Evolutionary conservation across 2,329 filamentous ascomycete species (phyloP).

Genomic region (Colletotrichum musae): DNA sequence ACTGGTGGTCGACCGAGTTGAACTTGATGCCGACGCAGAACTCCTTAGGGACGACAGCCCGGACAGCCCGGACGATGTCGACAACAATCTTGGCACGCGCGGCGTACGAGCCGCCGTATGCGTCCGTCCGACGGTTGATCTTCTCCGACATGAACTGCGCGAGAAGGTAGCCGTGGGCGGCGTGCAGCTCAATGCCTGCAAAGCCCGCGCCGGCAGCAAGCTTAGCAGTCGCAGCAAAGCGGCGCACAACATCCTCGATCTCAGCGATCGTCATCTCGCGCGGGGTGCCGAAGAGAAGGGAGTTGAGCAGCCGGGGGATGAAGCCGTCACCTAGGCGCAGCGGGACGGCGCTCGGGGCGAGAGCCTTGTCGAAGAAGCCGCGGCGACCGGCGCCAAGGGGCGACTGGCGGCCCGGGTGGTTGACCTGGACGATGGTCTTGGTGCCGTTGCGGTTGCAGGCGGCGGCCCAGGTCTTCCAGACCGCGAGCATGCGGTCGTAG

Average conservation of each 20-base stretch:
- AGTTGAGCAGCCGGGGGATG: slow-evolving; percentile 49
- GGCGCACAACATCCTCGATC: slow-evolving; percentile 65
- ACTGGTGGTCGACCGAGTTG: slow-evolving; percentile 71
- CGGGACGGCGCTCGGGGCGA: slow-evolving; percentile 61
- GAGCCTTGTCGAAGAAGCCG: slow-evolving; percentile 53
- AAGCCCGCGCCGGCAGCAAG: slow-evolving; percentile 63
- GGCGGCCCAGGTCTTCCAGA: slow-evolving; percentile 56
- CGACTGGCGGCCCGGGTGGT: slow-evolving; percentile 63
- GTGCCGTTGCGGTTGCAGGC: slow-evolving; percentile 51
- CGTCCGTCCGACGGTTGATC: slow-evolving; percentile 67
- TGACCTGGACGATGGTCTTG: slow-evolving; percentile 60
- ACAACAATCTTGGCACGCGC: slow-evolving; percentile 65
- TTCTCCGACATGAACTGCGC: slow-evolving; percentile 67
- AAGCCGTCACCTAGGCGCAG: slow-evolving; percentile 57
- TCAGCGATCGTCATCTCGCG: slow-evolving; percentile 69
- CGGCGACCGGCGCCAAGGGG: slow-evolving; percentile 54
- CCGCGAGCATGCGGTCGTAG: slow-evolving; percentile 47
- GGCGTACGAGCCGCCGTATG: slow-evolving; percentile 66
- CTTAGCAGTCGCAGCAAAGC: slow-evolving; percentile 68
- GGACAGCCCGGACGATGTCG: slow-evolving; percentile 63
- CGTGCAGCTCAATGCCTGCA: slow-evolving; percentile 62
- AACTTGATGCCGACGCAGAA: slow-evolving; percentile 70
- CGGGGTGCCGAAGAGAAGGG: slow-evolving; percentile 66
- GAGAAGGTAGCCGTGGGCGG: slow-evolving; percentile 71
- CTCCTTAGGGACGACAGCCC: slow-evolving; percentile 50